Base-by-base conservation (phyloP, 805 yeast species). In the Blastobotrys muscicola region DNA sequence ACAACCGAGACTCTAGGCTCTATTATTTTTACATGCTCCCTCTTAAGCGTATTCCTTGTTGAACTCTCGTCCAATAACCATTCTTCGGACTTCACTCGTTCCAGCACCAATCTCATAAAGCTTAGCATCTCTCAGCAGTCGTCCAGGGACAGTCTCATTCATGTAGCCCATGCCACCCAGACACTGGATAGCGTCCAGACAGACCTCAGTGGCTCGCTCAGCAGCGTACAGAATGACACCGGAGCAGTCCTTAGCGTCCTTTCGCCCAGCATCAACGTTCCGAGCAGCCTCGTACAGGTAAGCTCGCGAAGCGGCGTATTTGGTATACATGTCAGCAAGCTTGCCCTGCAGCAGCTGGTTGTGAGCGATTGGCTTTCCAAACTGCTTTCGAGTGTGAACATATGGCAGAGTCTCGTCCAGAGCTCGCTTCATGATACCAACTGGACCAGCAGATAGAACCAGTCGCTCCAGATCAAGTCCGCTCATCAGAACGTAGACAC, bases 111-210 rank as follows among this genome's bases (percentile, higher is more conserved):
- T 58, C 41, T 58, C 62, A 41, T 58, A 58, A 20, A 58, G 53
- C 46, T 58, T 58, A 35, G 62, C 61, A 42, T 58, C 62, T 10
- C 62, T 55, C 8, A 58, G 50, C 11, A 58, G 50, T n/a, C 62
- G 41, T 20, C 54, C 55, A 11, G 61, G 59, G n/a, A 54, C 55
- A 6, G 62, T 58, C 44, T 58, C 62, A 45, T 46, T 58, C 42
- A 58, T 54, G 42, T 58, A 58, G 12, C 62, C 62, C 62, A 58
- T 58, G 6, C 62, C 62, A 4, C 62, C 62, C 34, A 58, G 48
- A 45, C 59, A 55, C 44, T 58, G 62, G 33, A 58, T 56, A 8
- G 62, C 62, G 33, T 58, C 61, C 8, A 58, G 45, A 31, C 57
- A 47, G 10, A 58, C 62, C 47, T 58, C 58, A 38, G 62, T 58